These are phyloP conservation scores for Tetragonia tetragonoides DNA, from an alignment of 148 eudicot species.

Conservation along the genomic window DNA sequence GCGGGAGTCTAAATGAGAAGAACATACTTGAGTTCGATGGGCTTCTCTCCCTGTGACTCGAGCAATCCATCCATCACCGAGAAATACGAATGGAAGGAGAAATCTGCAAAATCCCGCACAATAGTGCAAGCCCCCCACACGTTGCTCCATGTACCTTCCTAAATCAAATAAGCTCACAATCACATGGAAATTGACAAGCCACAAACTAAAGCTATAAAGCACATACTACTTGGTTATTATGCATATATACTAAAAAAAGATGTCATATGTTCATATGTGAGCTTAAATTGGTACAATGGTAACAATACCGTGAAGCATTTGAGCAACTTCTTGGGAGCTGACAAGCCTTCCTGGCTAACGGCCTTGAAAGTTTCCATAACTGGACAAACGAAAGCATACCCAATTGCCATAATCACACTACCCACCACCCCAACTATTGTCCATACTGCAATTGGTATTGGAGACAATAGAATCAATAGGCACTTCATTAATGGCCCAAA, in stretches of 20 bases:
- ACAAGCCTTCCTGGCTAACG: conserved; percentile 25
- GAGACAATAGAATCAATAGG: conserved; percentile 26
- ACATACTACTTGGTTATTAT: not conserved
- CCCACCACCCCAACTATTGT: conserved; percentile 33
- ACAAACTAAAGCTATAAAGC: no score
- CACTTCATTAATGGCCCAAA: conserved; percentile 35
- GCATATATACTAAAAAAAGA: not conserved
- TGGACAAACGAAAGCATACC: conserved; percentile 33
- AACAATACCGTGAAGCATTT: conserved; percentile 27
- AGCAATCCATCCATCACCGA: conserved; percentile 37
- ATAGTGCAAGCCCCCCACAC: conserved; percentile 36
- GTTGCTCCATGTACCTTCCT: conserved; percentile 37
- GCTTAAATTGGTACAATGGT: not conserved
- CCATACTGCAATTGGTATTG: conserved; percentile 33
- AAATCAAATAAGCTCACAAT: not conserved
- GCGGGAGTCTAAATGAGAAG: not conserved
- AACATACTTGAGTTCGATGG: conserved; percentile 36
- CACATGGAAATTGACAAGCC: no score
- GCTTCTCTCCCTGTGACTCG: conserved; percentile 31
- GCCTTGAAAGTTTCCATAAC: conserved; percentile 38
- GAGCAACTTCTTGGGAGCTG: conserved; percentile 21
- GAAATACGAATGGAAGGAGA: conserved; percentile 37
- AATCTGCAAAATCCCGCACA: conserved; percentile 35
- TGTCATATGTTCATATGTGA: not conserved
- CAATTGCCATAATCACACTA: conserved; percentile 31